Conservation (phyloP, 176 grass and related monocot species). For the Echinochloa phyllopogon region DNA sequence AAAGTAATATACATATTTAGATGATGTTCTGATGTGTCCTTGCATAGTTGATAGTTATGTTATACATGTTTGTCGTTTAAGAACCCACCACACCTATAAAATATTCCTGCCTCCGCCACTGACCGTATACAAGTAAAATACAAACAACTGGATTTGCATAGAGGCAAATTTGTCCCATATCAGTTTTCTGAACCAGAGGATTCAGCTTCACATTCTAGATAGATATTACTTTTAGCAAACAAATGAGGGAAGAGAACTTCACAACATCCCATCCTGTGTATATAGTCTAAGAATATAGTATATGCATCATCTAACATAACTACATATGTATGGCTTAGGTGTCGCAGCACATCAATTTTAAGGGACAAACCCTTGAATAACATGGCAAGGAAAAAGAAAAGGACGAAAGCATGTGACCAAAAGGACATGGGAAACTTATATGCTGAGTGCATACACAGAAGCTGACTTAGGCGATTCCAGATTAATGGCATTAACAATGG, state of each 20-base stretch:
- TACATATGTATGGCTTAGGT: neutral
- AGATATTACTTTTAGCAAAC: neutral
- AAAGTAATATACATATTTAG: too few species aligned
- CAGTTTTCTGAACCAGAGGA: neutral
- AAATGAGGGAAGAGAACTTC: neutral
- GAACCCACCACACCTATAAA: too few species aligned
- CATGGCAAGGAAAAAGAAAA: neutral
- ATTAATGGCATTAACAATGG: slow-evolving; percentile 11
- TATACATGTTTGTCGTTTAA: too few species aligned
- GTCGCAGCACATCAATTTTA: neutral
- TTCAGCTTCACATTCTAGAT: neutral
- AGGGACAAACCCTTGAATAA: neutral
- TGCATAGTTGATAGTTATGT: too few species aligned
- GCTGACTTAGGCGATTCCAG: neutral
- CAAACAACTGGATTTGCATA: neutral
- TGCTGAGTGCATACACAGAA: slow-evolving; percentile 32
- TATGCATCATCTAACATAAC: neutral
- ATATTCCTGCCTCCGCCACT: too few species aligned
- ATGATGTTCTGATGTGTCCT: too few species aligned
- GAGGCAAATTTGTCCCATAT: neutral
- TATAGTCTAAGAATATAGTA: neutral
- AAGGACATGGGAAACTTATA: slow-evolving; percentile 1
- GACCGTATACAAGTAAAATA: slow-evolving; percentile 1
- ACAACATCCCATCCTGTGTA: neutral
- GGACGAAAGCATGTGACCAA: neutral